Percentiles rank a stretch among this genome's conserved stretches.
phyloP scores from a whole-genome alignment of 1,139 yeast species.

The Yamadazyma diospyri region DNA sequence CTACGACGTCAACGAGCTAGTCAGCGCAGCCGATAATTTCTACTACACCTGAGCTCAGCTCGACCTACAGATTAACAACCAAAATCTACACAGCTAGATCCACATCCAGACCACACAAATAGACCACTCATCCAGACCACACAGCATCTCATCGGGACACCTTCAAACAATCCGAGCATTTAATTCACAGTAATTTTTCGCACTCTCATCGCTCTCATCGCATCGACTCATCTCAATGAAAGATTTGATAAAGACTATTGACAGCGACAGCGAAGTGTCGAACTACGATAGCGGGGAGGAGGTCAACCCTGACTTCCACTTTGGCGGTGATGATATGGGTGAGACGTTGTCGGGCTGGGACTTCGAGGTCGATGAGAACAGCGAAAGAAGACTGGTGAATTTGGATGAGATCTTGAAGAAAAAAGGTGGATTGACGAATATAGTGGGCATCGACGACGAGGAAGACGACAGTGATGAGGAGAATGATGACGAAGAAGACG shows the following conservation, averaged over 20 bases:
- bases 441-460: constrained; percentile 41
- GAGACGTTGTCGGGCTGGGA: constrained; percentile 77
- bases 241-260: constrained; percentile 16
- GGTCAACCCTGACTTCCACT: constrained; percentile 63
- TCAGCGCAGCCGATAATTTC: constrained; percentile 36
- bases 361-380: constrained; percentile 51
- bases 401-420: constrained; percentile 80
- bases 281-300: constrained; percentile 20
- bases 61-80: neutral
- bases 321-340: constrained; percentile 54
- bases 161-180: too few species aligned
- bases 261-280: constrained; percentile 22
- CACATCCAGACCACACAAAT: too few species aligned
- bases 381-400: constrained; percentile 64
- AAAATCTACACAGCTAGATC: constrained; percentile 1
- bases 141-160: neutral
- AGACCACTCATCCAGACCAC: neutral
- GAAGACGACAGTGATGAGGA: constrained; percentile 27
- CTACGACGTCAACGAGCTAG: constrained; percentile 43
- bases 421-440: constrained; percentile 67
- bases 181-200: too few species aligned
- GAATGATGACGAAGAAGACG: constrained; percentile 25
- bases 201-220: too few species aligned
- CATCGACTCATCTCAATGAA: constrained; percentile 8
- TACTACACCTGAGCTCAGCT: constrained; percentile 18